These are phyloP conservation scores for Pulveroboletus sp. DNA, from an alignment of 768 basidiomycete species.

Conservation along the genomic window DNA sequence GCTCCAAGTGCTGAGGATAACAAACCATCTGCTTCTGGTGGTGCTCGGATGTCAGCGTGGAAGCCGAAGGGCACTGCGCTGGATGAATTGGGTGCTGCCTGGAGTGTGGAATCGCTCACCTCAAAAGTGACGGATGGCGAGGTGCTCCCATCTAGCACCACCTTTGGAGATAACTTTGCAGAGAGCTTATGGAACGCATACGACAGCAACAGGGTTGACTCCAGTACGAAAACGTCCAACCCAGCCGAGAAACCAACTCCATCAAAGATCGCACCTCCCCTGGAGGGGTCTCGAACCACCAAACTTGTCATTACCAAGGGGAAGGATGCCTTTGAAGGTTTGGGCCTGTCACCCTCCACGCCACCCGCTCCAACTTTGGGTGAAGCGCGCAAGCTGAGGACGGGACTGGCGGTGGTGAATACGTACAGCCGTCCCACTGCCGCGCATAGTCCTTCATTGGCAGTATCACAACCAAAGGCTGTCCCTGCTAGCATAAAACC, in stretches of 20 bases:
- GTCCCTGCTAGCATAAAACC: conserved; percentile 17
- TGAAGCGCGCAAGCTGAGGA: conserved; percentile 68
- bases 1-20: conserved; percentile 10
- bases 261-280: conserved; percentile 25
- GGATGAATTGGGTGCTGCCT: conserved; percentile 34
- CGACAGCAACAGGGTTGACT: conserved; percentile 27
- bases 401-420: conserved; percentile 57
- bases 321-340: conserved; percentile 77
- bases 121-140: conserved; percentile 24
- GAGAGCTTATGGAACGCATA: conserved; percentile 54
- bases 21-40: conserved; percentile 26
- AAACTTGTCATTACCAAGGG: conserved; percentile 34
- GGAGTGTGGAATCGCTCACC: conserved; percentile 34
- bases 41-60: conserved; percentile 24
- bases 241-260: conserved; percentile 14
- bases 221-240: conserved; percentile 1
- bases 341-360: conserved; percentile 48
- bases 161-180: conserved; percentile 68
- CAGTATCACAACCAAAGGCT: conserved; percentile 18
- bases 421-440: conserved; percentile 29
- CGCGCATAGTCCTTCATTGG: conserved; percentile 13
- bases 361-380: conserved; percentile 64
- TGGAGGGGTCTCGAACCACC: conserved; percentile 31
- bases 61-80: conserved; percentile 24
- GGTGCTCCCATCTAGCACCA: conserved; percentile 19